phyloP scores from a whole-genome alignment of 257 asterid species.

The Solanum phureja region DNA sequence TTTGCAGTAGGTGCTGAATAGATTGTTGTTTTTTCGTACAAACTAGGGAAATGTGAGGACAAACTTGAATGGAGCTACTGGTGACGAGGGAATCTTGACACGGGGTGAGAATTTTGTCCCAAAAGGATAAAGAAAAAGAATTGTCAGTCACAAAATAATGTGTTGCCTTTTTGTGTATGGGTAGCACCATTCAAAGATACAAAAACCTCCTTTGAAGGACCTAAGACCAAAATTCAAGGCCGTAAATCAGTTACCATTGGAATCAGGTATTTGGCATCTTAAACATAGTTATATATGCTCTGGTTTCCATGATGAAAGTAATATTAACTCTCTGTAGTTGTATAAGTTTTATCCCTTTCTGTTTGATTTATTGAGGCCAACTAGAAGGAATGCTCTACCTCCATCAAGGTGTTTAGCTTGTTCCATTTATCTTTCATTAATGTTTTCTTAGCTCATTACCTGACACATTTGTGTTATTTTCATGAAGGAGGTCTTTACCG shows the following conservation, averaged over 20 bases:
- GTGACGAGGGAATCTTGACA: slow-evolving; percentile 22
- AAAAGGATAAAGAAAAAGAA: not conserved
- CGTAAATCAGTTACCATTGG: slow-evolving; percentile 26
- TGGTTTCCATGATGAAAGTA: not conserved
- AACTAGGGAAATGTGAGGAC: slow-evolving; percentile 34
- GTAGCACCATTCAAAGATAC: slow-evolving; percentile 26
- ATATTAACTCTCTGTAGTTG: not conserved
- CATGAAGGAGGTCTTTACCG: not conserved
- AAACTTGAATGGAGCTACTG: slow-evolving; percentile 20
- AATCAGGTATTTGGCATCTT: slow-evolving; percentile 27
- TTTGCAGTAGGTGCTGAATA: slow-evolving; percentile 9
- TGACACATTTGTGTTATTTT: slow-evolving; percentile 14
- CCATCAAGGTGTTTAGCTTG: slow-evolving; percentile 33
- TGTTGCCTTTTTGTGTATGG: slow-evolving; percentile 8
- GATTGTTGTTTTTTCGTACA: slow-evolving; percentile 1
- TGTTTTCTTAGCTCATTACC: slow-evolving; percentile 4
- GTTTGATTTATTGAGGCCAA: slow-evolving; percentile 37
- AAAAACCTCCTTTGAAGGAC: slow-evolving; percentile 24
- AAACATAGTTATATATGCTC: not conserved
- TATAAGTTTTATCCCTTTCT: not conserved
- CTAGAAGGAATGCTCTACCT: slow-evolving; percentile 34
- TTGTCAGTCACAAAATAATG: not conserved
- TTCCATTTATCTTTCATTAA: not conserved
- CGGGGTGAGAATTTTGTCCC: slow-evolving; percentile 29
- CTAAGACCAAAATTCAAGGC: slow-evolving; percentile 29